phyloP scores from a whole-genome alignment of 1,284 basidiomycete genomes.

The Taiwanofungus camphoratus region DNA sequence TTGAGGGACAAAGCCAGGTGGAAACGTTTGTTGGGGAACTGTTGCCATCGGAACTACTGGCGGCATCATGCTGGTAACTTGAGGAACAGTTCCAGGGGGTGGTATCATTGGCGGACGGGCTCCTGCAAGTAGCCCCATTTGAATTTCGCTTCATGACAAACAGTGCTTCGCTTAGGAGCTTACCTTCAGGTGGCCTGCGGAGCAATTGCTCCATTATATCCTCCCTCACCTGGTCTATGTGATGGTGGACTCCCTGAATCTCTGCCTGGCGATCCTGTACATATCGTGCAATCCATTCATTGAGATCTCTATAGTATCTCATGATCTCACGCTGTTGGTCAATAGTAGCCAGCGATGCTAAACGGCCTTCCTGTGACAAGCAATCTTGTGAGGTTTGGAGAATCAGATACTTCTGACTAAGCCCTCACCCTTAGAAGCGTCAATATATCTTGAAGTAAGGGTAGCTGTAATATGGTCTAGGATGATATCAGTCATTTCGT shows the following conservation, averaged over 20 bases:
- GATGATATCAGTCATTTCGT: not conserved
- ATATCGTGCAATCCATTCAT: conserved; percentile 70
- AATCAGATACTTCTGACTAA: not conserved
- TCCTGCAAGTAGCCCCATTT: too few species aligned
- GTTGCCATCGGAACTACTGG: conserved; percentile 1
- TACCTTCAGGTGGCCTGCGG: conserved; percentile 4
- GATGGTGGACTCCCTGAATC: conserved; percentile 55
- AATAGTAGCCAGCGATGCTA: conserved; percentile 64
- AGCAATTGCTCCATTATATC: conserved; percentile 40
- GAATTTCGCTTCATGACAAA: too few species aligned
- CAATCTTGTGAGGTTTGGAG: conserved; percentile 4
- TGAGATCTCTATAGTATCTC: conserved; percentile 65
- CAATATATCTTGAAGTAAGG: conserved; percentile 45
- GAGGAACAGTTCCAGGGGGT: too few species aligned
- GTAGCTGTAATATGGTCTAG: conserved; percentile 53
- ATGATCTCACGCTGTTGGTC: conserved; percentile 75
- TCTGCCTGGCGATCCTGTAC: conserved; percentile 70
- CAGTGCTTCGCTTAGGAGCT: too few species aligned
- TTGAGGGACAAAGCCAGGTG: conserved; percentile 29
- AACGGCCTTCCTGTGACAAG: conserved; percentile 58
- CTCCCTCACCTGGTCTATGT: conserved; percentile 51
- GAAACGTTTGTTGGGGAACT: conserved; percentile 10
- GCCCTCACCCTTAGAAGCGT: conserved; percentile 53
- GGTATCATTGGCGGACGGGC: too few species aligned
- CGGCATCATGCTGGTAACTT: not conserved